Evolutionary conservation across 2,329 filamentous ascomycete species (phyloP).

Genomic region (Claviceps sp.): DNA sequence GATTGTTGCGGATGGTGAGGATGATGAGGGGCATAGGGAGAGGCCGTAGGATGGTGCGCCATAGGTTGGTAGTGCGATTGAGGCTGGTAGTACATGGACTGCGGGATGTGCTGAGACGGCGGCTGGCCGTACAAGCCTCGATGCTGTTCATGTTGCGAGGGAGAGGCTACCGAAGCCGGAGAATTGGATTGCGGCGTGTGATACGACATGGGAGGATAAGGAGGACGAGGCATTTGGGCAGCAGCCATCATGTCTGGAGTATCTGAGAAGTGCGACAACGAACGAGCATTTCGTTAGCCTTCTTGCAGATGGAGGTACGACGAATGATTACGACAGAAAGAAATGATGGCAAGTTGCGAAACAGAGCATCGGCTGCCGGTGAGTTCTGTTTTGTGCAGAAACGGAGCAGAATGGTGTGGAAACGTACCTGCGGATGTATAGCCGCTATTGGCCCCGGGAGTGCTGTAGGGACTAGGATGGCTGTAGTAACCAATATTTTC

Average conservation of each 20-base stretch:
- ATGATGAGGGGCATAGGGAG: conserved; percentile 45
- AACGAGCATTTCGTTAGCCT: neutral
- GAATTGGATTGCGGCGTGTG: conserved; percentile 93
- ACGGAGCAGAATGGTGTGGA: neutral
- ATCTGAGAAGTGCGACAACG: conserved; percentile 23
- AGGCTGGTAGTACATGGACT: conserved; percentile 62
- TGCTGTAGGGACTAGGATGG: conserved; percentile 72
- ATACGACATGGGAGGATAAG: conserved; percentile 80
- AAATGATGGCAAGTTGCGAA: no score
- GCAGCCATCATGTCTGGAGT: conserved; percentile 56
- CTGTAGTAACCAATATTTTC: conserved; percentile 61
- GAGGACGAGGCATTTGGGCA: conserved; percentile 55
- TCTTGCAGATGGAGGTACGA: neutral
- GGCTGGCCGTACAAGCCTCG: conserved; percentile 75
- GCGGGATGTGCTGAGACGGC: conserved; percentile 63
- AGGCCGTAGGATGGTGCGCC: conserved; percentile 45
- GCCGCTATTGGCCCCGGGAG: conserved; percentile 66
- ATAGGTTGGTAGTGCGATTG: conserved; percentile 54
- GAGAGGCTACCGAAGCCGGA: conserved; percentile 82
- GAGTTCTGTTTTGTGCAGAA: no score
- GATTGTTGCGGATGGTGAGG: conserved; percentile 30
- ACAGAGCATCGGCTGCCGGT: no score
- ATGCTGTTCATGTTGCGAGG: conserved; percentile 80
- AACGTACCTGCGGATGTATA: conserved; percentile 76
- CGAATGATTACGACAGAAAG: neutral